A percentile compares a stretch with the other conserved stretches of the same genome.
Conservation (phyloP, 208 protist species). For the Trypanosoma cruzi region DNA sequence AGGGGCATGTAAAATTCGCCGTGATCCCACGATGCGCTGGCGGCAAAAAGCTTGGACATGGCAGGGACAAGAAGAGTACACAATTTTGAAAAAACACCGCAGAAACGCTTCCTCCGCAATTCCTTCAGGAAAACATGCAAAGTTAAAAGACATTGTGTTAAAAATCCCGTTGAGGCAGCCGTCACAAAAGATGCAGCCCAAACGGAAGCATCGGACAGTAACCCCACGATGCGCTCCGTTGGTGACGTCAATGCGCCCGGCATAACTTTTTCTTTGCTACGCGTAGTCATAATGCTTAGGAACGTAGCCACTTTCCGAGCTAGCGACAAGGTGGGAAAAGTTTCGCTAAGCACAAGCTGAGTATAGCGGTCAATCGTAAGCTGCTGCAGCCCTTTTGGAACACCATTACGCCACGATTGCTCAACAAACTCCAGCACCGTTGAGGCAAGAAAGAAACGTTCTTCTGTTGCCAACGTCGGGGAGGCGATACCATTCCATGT, state of each 20-base stretch:
- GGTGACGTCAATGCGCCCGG: conserved; percentile 41
- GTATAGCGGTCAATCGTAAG: conserved; percentile 44
- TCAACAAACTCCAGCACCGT: conserved; percentile 63
- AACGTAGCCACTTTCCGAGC: conserved; percentile 60
- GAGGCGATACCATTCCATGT: conserved; percentile 56
- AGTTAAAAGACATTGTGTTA: conserved; percentile 45
- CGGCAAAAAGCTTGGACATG: conserved; percentile 57
- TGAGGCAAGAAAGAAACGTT: conserved; percentile 75
- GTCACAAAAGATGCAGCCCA: not conserved
- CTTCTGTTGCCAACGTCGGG: conserved; percentile 15
- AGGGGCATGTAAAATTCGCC: conserved; percentile 41
- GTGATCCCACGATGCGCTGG: conserved; percentile 22
- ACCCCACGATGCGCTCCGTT: conserved; percentile 31
- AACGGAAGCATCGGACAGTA: conserved; percentile 31
- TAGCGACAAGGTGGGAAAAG: conserved; percentile 34
- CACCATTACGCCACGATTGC: conserved; percentile 59
- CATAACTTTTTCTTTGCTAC: conserved; percentile 29
- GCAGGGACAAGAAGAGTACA: conserved; percentile 43
- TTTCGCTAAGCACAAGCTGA: conserved; percentile 33
- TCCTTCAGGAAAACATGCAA: conserved; percentile 79
- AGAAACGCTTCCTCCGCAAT: conserved; percentile 47
- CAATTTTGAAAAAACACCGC: conserved; percentile 48
- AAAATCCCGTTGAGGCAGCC: conserved; percentile 3
- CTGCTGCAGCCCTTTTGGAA: conserved; percentile 38
- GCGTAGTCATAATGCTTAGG: conserved; percentile 60